phyloP scores from a whole-genome alignment of 495 filamentous ascomycete genomes.

The Oidiodendron maius region DNA sequence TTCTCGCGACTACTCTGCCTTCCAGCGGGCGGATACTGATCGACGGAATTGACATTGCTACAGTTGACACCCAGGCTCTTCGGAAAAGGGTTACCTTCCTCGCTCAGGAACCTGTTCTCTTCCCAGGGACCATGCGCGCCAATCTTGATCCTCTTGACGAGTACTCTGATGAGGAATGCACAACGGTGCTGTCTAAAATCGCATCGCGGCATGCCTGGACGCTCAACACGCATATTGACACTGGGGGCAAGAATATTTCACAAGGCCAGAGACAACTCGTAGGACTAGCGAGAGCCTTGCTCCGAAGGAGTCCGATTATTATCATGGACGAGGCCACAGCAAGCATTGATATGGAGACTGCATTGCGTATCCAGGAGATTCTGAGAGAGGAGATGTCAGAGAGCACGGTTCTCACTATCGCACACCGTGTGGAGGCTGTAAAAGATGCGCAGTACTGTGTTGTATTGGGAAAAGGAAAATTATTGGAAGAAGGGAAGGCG shows the following conservation, averaged over 20 bases:
- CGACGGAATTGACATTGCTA: slow-evolving; percentile 53
- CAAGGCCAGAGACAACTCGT: slow-evolving; percentile 56
- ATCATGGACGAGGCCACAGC: slow-evolving; percentile 83
- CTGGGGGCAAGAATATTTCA: slow-evolving; percentile 36
- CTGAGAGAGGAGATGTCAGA: slow-evolving; percentile 66
- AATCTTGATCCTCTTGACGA: slow-evolving; percentile 44
- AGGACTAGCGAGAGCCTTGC: slow-evolving; percentile 50
- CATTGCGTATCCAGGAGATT: slow-evolving; percentile 69
- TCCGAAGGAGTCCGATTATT: slow-evolving; percentile 52
- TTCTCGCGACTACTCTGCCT: slow-evolving; percentile 52
- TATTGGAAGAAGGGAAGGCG: slow-evolving; percentile 28
- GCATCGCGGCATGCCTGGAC: slow-evolving; percentile 46
- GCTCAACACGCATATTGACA: slow-evolving; percentile 48
- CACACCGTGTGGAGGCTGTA: slow-evolving; percentile 51
- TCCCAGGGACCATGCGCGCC: slow-evolving; percentile 52
- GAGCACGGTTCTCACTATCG: slow-evolving; percentile 83
- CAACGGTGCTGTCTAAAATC: slow-evolving; percentile 42
- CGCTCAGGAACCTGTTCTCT: slow-evolving; percentile 59
- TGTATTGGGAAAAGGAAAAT: slow-evolving; percentile 59
- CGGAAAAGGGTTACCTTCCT: slow-evolving; percentile 37
- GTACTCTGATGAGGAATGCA: slow-evolving; percentile 42
- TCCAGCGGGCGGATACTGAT: slow-evolving; percentile 50
- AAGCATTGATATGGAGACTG: slow-evolving; percentile 73
- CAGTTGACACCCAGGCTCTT: slow-evolving; percentile 53
- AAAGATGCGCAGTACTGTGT: slow-evolving; percentile 67